Base-by-base conservation (phyloP, 164 flowering plant species). In the Piper betle region DNA sequence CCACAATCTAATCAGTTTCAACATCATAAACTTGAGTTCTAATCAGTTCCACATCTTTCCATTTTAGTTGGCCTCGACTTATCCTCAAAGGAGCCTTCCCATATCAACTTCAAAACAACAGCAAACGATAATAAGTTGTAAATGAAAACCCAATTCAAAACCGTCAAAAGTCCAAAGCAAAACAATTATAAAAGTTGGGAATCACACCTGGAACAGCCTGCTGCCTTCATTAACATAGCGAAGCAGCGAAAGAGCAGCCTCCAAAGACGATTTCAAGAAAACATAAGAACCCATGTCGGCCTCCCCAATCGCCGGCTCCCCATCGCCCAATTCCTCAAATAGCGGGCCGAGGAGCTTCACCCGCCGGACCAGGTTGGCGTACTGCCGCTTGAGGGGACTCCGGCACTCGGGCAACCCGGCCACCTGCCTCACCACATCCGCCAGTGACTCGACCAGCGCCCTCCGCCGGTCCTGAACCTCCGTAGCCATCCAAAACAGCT, bases 311-410 rank as follows among this genome's bases (percentile, higher is more conserved):
- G 68, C 72, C 13, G 55, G 70, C 4, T 76, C 73, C 16, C 70
- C 59, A 39, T 84, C 96, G 62, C 70, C 70, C 72, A 88, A 71
- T 62, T 91, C 98, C 72, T 91, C 98, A 60, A 88, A 82, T 37
- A 91, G 69, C 59, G 98, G 96, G 73, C 84, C 80, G 64, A 91
- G 68, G 0, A 91, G 81, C 85, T 85, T 88, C 65, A 91, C 77
- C 67, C 98, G 77, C 52, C 97, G 78, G 9, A 75, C 80, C 63
- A 91, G 74, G 74, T 84, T 80, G 17, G 75, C 59, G 64, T 80
- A 82, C 77, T 81, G 75, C 76, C 71, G 81, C 82, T 75, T 86
- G 53, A 75, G 76, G 0, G 71, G 66, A 69, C 75, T 72, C 19
- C 68, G 69, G 68, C 87, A 86, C 59, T 86, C 96, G 5, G 88